Evolutionary conservation across 208 protist genomes (phyloP).

Genomic region (Dictyostelium gargantuum): DNA sequence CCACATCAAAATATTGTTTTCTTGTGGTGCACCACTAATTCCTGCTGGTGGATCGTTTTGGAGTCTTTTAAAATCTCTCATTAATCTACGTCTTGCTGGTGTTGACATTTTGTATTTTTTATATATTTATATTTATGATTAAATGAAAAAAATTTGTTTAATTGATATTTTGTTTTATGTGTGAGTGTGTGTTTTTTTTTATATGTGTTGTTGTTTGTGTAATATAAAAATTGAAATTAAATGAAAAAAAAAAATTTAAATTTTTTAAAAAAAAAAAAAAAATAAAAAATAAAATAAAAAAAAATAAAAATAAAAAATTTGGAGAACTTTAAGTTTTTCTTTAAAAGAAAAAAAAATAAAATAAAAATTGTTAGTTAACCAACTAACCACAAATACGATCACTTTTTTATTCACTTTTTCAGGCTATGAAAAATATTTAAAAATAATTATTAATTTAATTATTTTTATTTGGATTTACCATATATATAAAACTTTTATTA

Average conservation of each 20-base stretch:
- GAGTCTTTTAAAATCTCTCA: conserved; percentile 92
- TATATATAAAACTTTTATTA: not conserved
- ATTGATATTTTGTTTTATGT: not conserved
- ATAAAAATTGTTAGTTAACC: not conserved
- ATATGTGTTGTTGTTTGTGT: too few relatives aligned
- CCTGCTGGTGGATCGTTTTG: conserved; percentile 91
- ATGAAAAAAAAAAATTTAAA: not conserved
- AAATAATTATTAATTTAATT: too few relatives aligned
- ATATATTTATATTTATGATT: too few relatives aligned
- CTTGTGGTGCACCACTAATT: conserved; percentile 88
- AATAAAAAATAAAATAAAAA: not conserved
- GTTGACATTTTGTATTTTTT: conserved; percentile 59
- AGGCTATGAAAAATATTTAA: too few relatives aligned
- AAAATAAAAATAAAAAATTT: not conserved
- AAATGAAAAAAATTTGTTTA: not conserved
- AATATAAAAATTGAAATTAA: not conserved
- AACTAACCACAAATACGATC: too few relatives aligned
- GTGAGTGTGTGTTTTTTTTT: not conserved
- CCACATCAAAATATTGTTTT: conserved; percentile 94
- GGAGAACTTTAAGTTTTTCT: too few relatives aligned
- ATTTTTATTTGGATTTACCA: too few relatives aligned
- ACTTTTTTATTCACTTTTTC: too few relatives aligned
- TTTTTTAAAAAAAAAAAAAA: not conserved
- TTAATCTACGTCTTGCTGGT: conserved; percentile 82
- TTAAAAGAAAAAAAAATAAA: not conserved